These are phyloP conservation scores for Tuber aestivum DNA, from an alignment of 495 filamentous ascomycete genomes.

Conservation along the genomic window DNA sequence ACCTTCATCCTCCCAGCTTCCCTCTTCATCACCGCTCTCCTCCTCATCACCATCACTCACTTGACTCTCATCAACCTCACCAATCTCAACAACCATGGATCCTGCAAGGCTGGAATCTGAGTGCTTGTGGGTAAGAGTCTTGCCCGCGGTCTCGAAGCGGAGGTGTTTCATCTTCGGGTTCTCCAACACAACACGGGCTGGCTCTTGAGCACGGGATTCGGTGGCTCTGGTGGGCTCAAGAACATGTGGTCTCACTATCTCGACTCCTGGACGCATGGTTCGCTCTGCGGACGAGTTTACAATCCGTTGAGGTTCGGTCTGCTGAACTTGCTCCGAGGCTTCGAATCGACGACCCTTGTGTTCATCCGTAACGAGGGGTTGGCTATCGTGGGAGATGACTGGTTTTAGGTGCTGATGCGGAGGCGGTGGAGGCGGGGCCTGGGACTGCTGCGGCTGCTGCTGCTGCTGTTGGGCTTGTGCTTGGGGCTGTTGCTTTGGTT, in stretches of 20 bases:
- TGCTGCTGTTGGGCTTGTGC: slow-evolving; percentile 24
- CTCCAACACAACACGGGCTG: slow-evolving; percentile 23
- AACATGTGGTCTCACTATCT: slow-evolving; percentile 34
- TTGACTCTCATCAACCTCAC: slow-evolving; percentile 24
- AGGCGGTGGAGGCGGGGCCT: not conserved
- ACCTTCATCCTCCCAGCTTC: slow-evolving; percentile 40
- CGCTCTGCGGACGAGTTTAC: slow-evolving; percentile 35
- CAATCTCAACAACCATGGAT: slow-evolving; percentile 41
- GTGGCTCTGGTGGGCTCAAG: slow-evolving; percentile 22
- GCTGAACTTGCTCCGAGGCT: slow-evolving; percentile 23
- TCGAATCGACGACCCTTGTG: slow-evolving; percentile 29
- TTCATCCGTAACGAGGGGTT: slow-evolving; percentile 18
- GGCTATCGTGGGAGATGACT: slow-evolving; percentile 1
- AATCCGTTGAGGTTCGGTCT: slow-evolving; percentile 31
- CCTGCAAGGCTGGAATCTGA: slow-evolving; percentile 36
- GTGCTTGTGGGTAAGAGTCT: slow-evolving; percentile 27
- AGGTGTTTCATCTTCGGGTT: slow-evolving; percentile 38
- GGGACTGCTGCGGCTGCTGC: slow-evolving; percentile 30
- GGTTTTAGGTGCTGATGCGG: slow-evolving; percentile 10
- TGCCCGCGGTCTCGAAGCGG: slow-evolving; percentile 32
- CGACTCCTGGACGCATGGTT: slow-evolving; percentile 38
- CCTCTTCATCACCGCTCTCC: slow-evolving; percentile 26
- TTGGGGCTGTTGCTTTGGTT: slow-evolving; percentile 26
- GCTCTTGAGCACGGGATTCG: slow-evolving; percentile 24
- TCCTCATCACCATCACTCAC: slow-evolving; percentile 18